A percentile compares a stretch with the other conserved stretches of the same genome.
These are phyloP conservation scores for Chloris gayana DNA, from an alignment of 176 grass and related monocot species.

Conservation along the genomic window DNA sequence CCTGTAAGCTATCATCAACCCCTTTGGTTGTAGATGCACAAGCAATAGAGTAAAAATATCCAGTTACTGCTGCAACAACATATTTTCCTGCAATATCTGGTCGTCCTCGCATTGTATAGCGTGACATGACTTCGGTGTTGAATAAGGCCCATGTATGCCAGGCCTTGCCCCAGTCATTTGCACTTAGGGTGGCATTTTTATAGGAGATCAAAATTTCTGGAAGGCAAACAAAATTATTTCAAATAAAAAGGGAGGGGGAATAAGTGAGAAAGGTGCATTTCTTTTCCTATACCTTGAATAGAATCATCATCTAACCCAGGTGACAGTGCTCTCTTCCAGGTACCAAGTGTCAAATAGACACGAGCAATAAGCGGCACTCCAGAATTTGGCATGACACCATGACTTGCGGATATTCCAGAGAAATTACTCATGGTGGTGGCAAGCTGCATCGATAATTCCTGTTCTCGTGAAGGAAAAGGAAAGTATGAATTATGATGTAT, in stretches of 20 bases:
- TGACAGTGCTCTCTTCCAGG: conserved; percentile 88
- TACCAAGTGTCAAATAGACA: conserved; percentile 93
- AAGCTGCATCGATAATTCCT: conserved; percentile 83
- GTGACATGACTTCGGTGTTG: conserved; percentile 98
- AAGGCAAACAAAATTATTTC: conserved; percentile 15
- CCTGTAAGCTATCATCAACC: conserved; percentile 96
- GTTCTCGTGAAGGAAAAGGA: conserved; percentile 30
- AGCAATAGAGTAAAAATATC: conserved; percentile 98
- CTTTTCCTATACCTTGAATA: conserved; percentile 66
- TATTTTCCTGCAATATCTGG: conserved; percentile 79
- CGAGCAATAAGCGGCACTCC: conserved; percentile 86
- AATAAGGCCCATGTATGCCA: conserved; percentile 98
- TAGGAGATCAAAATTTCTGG: conserved; percentile 87
- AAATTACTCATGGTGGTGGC: conserved; percentile 59
- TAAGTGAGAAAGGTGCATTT: conserved; percentile 8
- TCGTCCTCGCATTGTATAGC: conserved; percentile 73
- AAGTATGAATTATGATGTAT: conserved; percentile 30
- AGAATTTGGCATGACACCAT: conserved; percentile 48
- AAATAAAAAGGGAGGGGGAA: conserved; percentile 26
- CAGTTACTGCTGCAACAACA: conserved; percentile 93
- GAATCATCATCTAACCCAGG: conserved; percentile 89
- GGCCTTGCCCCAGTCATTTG: conserved; percentile 93
- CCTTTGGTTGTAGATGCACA: conserved; percentile 93
- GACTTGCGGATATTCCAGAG: conserved; percentile 40
- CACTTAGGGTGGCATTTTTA: conserved; percentile 82